phyloP scores from a whole-genome alignment of 345 rosid genomes.

The Eucalyptus paniculata region DNA sequence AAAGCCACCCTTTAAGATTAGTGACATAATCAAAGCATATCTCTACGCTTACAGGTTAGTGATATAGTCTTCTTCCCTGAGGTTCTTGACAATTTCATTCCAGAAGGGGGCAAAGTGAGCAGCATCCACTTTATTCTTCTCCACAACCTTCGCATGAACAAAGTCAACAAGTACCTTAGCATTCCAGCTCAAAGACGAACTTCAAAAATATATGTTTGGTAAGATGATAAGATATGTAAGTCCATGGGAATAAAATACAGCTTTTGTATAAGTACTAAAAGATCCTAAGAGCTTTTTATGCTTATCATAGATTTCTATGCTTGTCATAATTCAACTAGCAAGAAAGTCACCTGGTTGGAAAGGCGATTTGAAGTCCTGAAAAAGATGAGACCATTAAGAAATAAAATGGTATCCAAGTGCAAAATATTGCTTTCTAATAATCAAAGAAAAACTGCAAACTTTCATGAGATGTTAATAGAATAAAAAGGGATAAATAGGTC shows the following conservation, averaged over 20 bases:
- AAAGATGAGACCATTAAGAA: background rate
- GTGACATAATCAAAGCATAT: background rate
- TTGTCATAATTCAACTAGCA: background rate
- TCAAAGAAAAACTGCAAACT: background rate
- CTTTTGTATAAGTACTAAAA: background rate
- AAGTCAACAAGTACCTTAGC: background rate
- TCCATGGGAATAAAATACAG: background rate
- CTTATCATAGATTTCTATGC: background rate
- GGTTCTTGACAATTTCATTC: slow-evolving; percentile 82
- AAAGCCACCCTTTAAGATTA: background rate
- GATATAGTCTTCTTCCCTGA: slow-evolving; percentile 92
- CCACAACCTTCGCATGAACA: slow-evolving; percentile 27
- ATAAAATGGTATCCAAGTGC: background rate
- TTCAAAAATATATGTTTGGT: background rate
- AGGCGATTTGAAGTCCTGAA: slow-evolving; percentile 40
- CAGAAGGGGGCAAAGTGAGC: slow-evolving; percentile 86
- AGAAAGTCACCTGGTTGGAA: slow-evolving; percentile 33
- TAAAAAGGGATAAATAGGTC: background rate
- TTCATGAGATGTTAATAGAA: background rate
- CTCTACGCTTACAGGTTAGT: slow-evolving; percentile 53
- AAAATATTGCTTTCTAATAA: background rate
- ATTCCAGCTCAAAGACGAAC: background rate
- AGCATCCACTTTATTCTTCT: slow-evolving; percentile 64
- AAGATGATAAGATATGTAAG: background rate
- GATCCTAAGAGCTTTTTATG: background rate